Conservation (phyloP, 2,329 filamentous ascomycete species). For the Tolypocladium capitatum region DNA sequence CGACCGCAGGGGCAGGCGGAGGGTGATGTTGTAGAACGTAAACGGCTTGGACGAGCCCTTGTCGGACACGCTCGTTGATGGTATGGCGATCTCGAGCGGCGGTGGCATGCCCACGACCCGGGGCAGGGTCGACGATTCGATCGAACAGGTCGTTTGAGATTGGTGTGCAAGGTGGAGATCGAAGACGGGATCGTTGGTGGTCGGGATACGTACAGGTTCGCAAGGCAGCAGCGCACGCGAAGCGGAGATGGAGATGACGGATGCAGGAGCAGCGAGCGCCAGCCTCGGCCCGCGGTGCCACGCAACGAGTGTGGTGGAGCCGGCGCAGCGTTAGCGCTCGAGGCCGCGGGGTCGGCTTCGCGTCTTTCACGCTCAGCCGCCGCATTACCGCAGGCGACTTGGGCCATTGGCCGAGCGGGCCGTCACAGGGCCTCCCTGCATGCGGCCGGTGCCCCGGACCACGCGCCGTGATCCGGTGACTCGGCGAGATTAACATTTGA, state of each 20-base stretch:
- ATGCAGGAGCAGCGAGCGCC: background rate
- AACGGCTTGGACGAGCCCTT: constrained; percentile 47
- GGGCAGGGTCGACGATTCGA: background rate
- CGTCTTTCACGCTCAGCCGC: background rate
- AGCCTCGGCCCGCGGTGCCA: background rate
- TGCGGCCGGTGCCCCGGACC: background rate
- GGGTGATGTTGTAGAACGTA: constrained; percentile 66
- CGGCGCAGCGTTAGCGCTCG: background rate
- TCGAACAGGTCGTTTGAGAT: background rate
- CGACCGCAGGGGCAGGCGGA: constrained; percentile 63
- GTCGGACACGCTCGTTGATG: constrained; percentile 46
- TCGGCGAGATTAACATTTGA: background rate
- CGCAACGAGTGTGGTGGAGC: background rate
- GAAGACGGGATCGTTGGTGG: background rate
- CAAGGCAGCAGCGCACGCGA: background rate
- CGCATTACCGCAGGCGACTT: too few species aligned
- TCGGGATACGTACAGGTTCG: background rate
- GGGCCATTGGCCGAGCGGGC: too few species aligned
- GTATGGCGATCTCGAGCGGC: constrained; percentile 53
- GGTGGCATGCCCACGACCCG: constrained; percentile 38
- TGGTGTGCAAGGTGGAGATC: too few species aligned
- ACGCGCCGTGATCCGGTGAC: background rate
- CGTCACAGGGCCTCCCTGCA: background rate
- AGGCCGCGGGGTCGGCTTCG: background rate
- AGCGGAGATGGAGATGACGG: background rate